Conservation (phyloP, 208 protist species). For the Leishmania major region DNA sequence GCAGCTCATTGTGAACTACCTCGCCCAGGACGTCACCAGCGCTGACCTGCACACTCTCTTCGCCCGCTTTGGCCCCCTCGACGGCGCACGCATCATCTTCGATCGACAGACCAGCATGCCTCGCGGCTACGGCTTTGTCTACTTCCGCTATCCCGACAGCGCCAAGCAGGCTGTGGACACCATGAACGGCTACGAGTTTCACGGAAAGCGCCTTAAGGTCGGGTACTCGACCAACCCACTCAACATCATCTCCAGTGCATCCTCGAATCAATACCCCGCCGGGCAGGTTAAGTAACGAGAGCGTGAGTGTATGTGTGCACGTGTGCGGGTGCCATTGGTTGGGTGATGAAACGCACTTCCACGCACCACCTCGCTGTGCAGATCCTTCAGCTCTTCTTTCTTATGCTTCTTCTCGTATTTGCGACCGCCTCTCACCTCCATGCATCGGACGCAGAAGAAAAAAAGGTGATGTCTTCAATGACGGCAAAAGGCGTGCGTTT, state of each 20-base stretch:
- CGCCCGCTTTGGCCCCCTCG: constrained; percentile 66
- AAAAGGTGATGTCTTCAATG: neutral
- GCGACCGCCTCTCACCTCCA: neutral
- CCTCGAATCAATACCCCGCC: neutral
- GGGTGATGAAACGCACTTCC: neutral
- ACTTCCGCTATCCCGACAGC: constrained; percentile 63
- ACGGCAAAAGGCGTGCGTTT: neutral
- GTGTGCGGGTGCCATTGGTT: neutral
- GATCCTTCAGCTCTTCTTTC: neutral
- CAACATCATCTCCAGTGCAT: constrained; percentile 45
- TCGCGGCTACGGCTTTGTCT: constrained; percentile 81
- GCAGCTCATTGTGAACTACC: constrained; percentile 86
- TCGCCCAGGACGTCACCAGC: constrained; percentile 64
- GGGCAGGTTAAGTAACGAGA: neutral
- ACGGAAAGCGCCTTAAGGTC: constrained; percentile 77
- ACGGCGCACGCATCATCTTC: constrained; percentile 75
- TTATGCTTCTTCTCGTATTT: neutral
- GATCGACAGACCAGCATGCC: constrained; percentile 68
- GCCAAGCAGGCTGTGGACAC: constrained; percentile 57
- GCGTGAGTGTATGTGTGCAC: neutral
- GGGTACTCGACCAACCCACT: constrained; percentile 80
- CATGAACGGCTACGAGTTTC: constrained; percentile 76
- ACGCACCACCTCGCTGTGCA: neutral
- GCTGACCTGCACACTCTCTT: constrained; percentile 68
- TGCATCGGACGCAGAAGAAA: neutral